Percentiles rank a stretch among this genome's conserved stretches.
Evolutionary conservation across 73 alveolate species (phyloP).

Genomic region (Paramecium bursaria): DNA sequence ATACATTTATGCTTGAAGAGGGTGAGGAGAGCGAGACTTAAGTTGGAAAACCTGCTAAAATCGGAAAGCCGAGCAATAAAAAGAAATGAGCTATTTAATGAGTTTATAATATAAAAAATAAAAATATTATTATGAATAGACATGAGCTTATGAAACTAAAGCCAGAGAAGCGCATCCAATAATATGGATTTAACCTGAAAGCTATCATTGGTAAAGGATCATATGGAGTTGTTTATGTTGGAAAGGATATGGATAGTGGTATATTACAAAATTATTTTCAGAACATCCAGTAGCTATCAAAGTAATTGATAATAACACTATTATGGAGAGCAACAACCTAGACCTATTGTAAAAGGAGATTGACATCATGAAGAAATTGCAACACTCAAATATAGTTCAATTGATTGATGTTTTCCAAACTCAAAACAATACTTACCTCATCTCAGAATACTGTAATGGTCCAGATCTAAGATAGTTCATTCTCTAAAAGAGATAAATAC

Average conservation of each 20-base stretch:
- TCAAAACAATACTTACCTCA: conserved; percentile 55
- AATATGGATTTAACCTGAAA: conserved; percentile 52
- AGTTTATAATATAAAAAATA: too few species aligned
- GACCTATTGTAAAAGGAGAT: conserved; percentile 40
- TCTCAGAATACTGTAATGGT: conserved; percentile 71
- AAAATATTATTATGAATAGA: too few species aligned
- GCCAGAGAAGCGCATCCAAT: conserved; percentile 44
- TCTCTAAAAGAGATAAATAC: not conserved
- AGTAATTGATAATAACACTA: conserved; percentile 47
- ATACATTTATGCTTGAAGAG: too few species aligned
- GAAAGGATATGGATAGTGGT: conserved; percentile 28
- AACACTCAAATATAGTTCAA: conserved; percentile 65
- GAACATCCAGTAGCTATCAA: conserved; percentile 64
- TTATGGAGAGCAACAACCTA: not conserved
- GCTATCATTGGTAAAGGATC: conserved; percentile 66
- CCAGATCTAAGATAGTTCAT: conserved; percentile 63
- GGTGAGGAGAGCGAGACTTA: too few species aligned
- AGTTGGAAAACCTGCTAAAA: too few species aligned
- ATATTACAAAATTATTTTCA: not conserved
- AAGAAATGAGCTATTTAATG: too few species aligned
- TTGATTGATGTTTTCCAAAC: conserved; percentile 64
- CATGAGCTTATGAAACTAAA: conserved; percentile 27
- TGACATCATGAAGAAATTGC: conserved; percentile 63
- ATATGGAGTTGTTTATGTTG: conserved; percentile 65
- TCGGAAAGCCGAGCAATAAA: too few species aligned